These are phyloP conservation scores for Fusarium tupiense DNA, from an alignment of 2,329 filamentous ascomycete genomes.

Conservation along the genomic window DNA sequence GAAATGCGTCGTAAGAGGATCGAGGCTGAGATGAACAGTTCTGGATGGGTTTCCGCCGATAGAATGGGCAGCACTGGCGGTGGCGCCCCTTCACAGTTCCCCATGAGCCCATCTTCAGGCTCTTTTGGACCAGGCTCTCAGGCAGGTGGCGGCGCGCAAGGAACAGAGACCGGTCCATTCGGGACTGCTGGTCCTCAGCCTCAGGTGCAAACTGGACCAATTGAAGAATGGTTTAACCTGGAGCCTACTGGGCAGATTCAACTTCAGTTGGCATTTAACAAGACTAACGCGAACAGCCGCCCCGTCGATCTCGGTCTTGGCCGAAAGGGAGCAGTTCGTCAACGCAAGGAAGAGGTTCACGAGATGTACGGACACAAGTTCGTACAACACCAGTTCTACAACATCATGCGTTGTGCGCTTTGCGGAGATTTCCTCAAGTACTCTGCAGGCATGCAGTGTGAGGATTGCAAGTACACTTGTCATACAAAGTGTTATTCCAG, in stretches of 20 bases:
- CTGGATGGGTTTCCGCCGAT: constrained; percentile 97
- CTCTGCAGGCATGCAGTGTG: constrained; percentile 98
- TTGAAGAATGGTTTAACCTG: constrained; percentile 96
- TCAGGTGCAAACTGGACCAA: constrained; percentile 66
- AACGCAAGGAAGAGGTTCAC: constrained; percentile 97
- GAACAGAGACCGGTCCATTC: constrained; percentile 45
- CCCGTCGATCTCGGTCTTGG: constrained; percentile 90
- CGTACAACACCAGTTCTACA: constrained; percentile 98
- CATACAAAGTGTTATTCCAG: constrained; percentile 97
- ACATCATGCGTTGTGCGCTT: constrained; percentile 99
- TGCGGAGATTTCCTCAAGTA: constrained; percentile 99
- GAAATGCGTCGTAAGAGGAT: constrained; percentile 98
- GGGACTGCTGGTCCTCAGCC: constrained; percentile 55
- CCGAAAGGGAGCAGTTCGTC: constrained; percentile 94
- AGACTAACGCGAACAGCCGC: constrained; percentile 84
- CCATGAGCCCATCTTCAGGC: constrained; percentile 60
- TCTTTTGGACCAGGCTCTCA: constrained; percentile 56
- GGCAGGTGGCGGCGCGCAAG: constrained; percentile 51
- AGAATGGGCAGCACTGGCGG: constrained; percentile 77
- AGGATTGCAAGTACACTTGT: constrained; percentile 99
- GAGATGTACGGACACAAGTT: constrained; percentile 99
- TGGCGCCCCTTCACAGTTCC: constrained; percentile 64
- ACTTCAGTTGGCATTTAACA: constrained; percentile 89
- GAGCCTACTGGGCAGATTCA: constrained; percentile 95
- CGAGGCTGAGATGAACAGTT: constrained; percentile 92